phyloP scores from a whole-genome alignment of 148 eudicot genomes.

The Oxyria digyna region DNA sequence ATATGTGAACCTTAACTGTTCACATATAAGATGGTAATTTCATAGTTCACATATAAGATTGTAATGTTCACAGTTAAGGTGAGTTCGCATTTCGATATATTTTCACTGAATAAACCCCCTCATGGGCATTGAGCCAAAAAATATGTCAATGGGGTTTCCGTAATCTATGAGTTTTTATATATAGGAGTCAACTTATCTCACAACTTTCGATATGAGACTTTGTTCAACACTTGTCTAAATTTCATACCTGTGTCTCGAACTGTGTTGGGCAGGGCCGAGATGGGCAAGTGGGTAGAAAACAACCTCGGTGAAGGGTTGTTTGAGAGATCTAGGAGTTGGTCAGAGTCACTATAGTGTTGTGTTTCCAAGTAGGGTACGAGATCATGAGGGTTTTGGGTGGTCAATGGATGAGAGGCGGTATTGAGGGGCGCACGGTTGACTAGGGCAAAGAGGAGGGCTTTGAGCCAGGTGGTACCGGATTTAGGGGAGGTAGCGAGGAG shows the following conservation, averaged over 20 bases:
- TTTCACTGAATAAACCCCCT: no score
- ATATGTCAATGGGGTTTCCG: no score
- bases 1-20: no score
- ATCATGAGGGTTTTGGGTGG: slow-evolving; percentile 16
- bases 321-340: background rate
- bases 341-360: background rate
- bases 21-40: no score
- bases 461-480: slow-evolving; percentile 19
- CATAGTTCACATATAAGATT: no score
- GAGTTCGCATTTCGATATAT: no score
- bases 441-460: slow-evolving; percentile 6
- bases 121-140: no score
- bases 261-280: background rate
- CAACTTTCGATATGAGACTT: no score
- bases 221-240: no score
- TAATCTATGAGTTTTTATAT: no score
- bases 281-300: slow-evolving; percentile 15
- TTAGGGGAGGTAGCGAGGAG: slow-evolving; percentile 7
- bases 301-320: background rate
- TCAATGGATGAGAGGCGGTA: background rate
- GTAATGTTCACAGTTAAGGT: no score
- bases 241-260: background rate
- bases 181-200: no score
- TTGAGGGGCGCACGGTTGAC: background rate
- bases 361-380: slow-evolving; percentile 9